A percentile compares a stretch with the other conserved stretches of the same genome.
Conservation (phyloP, 2,329 filamentous ascomycete species). For the Penicillium sp. region DNA sequence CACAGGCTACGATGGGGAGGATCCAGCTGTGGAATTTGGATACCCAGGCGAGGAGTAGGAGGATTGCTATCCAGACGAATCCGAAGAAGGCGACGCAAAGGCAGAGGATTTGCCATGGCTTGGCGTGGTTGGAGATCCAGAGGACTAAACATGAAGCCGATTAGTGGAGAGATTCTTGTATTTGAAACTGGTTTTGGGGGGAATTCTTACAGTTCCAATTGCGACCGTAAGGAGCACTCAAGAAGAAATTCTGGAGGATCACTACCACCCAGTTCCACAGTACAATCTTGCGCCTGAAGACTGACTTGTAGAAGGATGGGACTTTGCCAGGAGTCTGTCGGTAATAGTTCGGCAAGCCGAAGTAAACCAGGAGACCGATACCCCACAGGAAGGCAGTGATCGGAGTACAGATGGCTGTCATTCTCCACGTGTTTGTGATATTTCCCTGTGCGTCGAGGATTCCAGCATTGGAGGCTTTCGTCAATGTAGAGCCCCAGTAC, state of each 20-base stretch:
- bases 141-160: conserved; percentile 46
- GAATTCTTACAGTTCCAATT: conserved; percentile 60
- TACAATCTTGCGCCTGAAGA: conserved; percentile 65
- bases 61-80: conserved; percentile 55
- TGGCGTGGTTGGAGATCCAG: conserved; percentile 59
- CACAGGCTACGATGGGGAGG: conserved; percentile 67
- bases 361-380: conserved; percentile 57
- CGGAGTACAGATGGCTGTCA: conserved; percentile 59
- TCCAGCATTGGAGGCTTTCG: conserved; percentile 48
- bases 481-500: conserved; percentile 65
- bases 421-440: conserved; percentile 48
- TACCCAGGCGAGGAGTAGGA: conserved; percentile 55
- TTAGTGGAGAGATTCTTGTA: neutral
- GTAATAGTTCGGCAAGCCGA: conserved; percentile 69
- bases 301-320: conserved; percentile 65
- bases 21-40: conserved; percentile 66
- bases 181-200: neutral
- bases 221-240: conserved; percentile 66
- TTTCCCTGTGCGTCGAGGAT: conserved; percentile 38
- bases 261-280: conserved; percentile 68
- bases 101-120: conserved; percentile 59
- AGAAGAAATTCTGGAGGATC: conserved; percentile 67
- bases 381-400: conserved; percentile 60
- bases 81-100: conserved; percentile 54
- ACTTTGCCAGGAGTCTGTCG: conserved; percentile 64